A percentile compares a stretch with the other conserved stretches of the same genome.
Conservation (phyloP, 129 eudicot genomes). For the Pseudognaphalium luteoalbum region DNA sequence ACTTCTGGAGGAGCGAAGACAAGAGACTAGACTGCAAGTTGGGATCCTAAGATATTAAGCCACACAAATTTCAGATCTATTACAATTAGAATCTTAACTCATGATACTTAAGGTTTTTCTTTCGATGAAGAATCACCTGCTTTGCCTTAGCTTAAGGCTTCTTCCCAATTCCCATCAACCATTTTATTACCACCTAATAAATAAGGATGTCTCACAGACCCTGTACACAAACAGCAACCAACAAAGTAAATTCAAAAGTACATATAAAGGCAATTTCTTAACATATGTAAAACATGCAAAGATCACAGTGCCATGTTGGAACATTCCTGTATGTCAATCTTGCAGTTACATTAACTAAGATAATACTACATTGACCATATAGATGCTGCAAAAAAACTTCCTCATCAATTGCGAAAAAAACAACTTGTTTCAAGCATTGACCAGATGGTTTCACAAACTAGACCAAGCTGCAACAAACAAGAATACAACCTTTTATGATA, state of each 20-base stretch:
- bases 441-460: no score
- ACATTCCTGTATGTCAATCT: conserved; percentile 67
- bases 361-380: conserved; percentile 78
- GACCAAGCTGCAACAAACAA: no score
- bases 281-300: background rate
- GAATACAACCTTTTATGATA: no score
- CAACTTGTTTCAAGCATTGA: no score
- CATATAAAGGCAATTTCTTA: background rate
- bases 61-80: background rate
- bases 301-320: no score
- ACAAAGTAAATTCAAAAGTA: no score
- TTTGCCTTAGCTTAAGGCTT: conserved; percentile 81
- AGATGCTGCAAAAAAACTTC: conserved; percentile 51
- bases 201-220: conserved; percentile 73
- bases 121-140: conserved; percentile 72
- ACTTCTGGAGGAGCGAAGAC: no score
- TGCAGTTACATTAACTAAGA: conserved; percentile 43
- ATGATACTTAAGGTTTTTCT: conserved; percentile 61
- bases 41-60: conserved; percentile 38
- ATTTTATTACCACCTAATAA: conserved; percentile 73
- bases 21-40: conserved; percentile 74
- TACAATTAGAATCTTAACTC: no score
- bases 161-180: conserved; percentile 84
- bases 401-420: no score
- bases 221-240: conserved; percentile 15